Base-by-base conservation (phyloP, 805 yeast species). In the Wickerhamomyces kurtzmanii region DNA sequence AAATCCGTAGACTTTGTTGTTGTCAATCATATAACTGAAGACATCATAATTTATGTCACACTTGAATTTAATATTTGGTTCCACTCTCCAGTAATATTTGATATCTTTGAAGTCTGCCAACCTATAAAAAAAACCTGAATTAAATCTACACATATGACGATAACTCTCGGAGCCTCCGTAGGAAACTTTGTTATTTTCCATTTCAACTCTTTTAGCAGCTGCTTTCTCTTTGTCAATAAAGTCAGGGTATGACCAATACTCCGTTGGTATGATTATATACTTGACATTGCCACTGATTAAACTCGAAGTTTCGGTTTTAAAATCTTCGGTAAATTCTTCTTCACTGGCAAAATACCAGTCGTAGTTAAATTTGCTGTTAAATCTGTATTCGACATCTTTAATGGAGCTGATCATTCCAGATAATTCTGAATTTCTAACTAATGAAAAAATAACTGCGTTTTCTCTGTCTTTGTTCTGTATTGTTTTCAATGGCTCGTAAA, bases 311-410 rank as follows among this genome's bases (percentile, higher is more conserved):
- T 43, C 39, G 10, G 33, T 27, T 14, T 53, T 52, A 34, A 71
- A 68, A 6, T 58, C 56, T 1, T 43, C 37, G 3, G 55, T 40
- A 37, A 71, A 71, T 2, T 58, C 59, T 31, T 55, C 53, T 36
- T 71, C 65, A 36, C 69, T 71, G 16, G 65, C 46, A 38, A 71
- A 84, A 12, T 81, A 81, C 94, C 94, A 84, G 38, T 87, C 94
- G 47, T 84, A 84, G 33, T 75, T 63, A 57, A 55, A 82, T 28
- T 72, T 63, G 11, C 54, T 45, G 58, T 84, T 84, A 63, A 84
- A 84, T 36, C 93, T 59, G 51, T 82, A 93, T 54, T 84, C 94
- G 35, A 81, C 59, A 27, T 69, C 67, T 47, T 78, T 61, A 32
- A 78, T 71, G 8, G 84, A 71, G 17, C 53, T 64, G 28, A 65